Evolutionary conservation across 805 yeast genomes (phyloP).

Genomic region (Lachancea dasiensis): DNA sequence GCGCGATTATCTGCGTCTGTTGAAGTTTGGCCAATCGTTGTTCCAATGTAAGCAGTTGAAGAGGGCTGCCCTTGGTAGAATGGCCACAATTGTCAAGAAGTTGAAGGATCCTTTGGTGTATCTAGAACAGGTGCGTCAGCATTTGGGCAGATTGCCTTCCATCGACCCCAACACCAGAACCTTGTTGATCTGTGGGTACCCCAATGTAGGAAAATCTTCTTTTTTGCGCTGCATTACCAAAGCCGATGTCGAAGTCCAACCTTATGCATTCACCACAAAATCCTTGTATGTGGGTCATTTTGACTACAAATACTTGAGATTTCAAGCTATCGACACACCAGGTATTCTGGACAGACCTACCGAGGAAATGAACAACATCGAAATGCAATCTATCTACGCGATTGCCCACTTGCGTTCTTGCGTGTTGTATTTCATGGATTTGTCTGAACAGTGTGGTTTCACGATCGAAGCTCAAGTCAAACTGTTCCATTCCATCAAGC

Average conservation of each 20-base stretch:
- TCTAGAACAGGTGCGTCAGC: constrained; percentile 98
- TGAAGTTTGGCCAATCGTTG: constrained; percentile 95
- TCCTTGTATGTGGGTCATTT: constrained; percentile 97
- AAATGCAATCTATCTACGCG: constrained; percentile 98
- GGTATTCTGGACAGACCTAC: constrained; percentile 98
- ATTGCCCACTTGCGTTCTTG: constrained; percentile 97
- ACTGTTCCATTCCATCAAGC: constrained; percentile 94
- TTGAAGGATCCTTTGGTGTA: constrained; percentile 89
- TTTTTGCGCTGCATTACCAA: constrained; percentile 89
- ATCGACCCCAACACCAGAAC: constrained; percentile 99
- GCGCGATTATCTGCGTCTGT: constrained; percentile 87
- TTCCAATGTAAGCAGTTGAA: constrained; percentile 98
- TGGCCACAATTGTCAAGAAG: constrained; percentile 97
- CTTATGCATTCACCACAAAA: constrained; percentile 98
- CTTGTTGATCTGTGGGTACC: constrained; percentile 94
- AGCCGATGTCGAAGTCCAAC: constrained; percentile 99
- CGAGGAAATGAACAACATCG: constrained; percentile 99
- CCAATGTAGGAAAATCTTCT: constrained; percentile 98
- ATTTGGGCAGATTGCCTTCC: constrained; percentile 94
- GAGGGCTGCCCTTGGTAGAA: constrained; percentile 98
- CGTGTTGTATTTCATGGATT: constrained; percentile 95
- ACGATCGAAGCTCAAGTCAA: constrained; percentile 96
- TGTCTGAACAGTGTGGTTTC: constrained; percentile 98
- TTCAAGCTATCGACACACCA: constrained; percentile 99
- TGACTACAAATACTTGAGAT: constrained; percentile 94